Evolutionary conservation across 768 basidiomycete species (phyloP).

Genomic region (Vararia minispora): DNA sequence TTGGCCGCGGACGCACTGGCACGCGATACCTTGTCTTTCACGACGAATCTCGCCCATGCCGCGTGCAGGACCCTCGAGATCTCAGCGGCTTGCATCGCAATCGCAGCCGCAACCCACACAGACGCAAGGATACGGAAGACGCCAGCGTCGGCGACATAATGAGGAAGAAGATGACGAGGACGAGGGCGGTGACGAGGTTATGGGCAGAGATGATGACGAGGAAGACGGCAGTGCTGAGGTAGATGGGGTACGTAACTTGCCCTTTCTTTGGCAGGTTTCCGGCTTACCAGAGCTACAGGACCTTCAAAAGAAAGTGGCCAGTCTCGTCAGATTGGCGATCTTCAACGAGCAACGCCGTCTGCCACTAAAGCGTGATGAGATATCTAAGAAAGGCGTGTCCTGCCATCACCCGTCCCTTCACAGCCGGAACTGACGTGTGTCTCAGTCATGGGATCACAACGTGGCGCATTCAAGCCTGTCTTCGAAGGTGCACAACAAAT

Average conservation of each 20-base stretch:
- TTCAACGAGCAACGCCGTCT: conserved; percentile 66
- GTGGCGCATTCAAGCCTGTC: conserved; percentile 55
- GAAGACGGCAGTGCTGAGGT: conserved; percentile 24
- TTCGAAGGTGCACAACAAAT: conserved; percentile 53
- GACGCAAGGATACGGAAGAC: conserved; percentile 20
- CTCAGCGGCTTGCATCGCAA: conserved; percentile 28
- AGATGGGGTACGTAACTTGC: conserved; percentile 1
- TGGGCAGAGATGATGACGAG: too few species aligned
- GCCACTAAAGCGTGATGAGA: conserved; percentile 69
- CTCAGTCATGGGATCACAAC: conserved; percentile 34
- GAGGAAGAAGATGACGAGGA: conserved; percentile 24
- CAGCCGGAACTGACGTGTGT: conserved; percentile 19
- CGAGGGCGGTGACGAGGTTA: conserved; percentile 20
- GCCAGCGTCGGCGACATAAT: conserved; percentile 26
- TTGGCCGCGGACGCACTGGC: too few species aligned
- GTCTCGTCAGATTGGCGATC: conserved; percentile 71
- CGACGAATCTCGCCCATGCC: conserved; percentile 20
- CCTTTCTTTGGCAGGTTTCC: background rate
- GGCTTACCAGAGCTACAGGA: conserved; percentile 30
- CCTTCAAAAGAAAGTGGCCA: conserved; percentile 49
- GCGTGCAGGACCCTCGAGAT: conserved; percentile 24
- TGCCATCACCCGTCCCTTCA: background rate
- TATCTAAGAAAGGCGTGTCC: conserved; percentile 64
- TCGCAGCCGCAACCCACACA: conserved; percentile 27
- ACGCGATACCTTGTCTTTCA: too few species aligned